Conservation (phyloP, 2,329 filamentous ascomycete genomes). For the Scedosporium dehoogii region DNA sequence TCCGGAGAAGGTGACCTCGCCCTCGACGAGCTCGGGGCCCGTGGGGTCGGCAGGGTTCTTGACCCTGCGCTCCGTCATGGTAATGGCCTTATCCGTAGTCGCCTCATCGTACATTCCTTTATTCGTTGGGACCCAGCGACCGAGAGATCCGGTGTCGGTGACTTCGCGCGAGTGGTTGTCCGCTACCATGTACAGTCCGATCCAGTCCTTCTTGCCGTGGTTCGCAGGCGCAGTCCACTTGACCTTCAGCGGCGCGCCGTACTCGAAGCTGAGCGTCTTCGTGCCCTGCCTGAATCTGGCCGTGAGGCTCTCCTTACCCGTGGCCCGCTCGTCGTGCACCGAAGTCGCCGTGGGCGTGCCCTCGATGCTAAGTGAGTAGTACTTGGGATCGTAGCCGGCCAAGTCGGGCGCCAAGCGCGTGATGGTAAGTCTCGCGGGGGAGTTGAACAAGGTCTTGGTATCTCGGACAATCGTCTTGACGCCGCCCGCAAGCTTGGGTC, state of each 20-base stretch:
- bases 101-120: slow-evolving; percentile 65
- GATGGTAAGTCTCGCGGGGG: slow-evolving; percentile 75
- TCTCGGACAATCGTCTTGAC: slow-evolving; percentile 83
- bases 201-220: slow-evolving; percentile 88
- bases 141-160: slow-evolving; percentile 75
- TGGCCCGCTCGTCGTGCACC: slow-evolving; percentile 47
- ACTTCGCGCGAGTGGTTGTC: slow-evolving; percentile 81
- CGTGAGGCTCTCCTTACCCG: slow-evolving; percentile 62
- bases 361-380: slow-evolving; percentile 69
- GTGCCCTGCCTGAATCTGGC: slow-evolving; percentile 60
- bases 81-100: slow-evolving; percentile 65
- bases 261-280: slow-evolving; percentile 73
- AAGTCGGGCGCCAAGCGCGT: slow-evolving; percentile 70
- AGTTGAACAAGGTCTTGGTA: slow-evolving; percentile 78
- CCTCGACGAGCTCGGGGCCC: slow-evolving; percentile 51
- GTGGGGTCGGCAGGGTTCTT: slow-evolving; percentile 34
- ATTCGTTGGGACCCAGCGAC: slow-evolving; percentile 80
- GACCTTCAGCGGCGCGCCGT: slow-evolving; percentile 81
- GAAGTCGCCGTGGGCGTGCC: slow-evolving; percentile 47
- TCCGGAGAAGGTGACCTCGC: slow-evolving; percentile 79
- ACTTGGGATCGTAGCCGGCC: slow-evolving; percentile 65
- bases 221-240: slow-evolving; percentile 83
- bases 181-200: slow-evolving; percentile 90
- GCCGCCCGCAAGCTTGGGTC: slow-evolving; percentile 76
- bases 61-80: slow-evolving; percentile 55